These are phyloP conservation scores for Psilocybe tampanensis DNA, from an alignment of 768 basidiomycete genomes.

Conservation along the genomic window DNA sequence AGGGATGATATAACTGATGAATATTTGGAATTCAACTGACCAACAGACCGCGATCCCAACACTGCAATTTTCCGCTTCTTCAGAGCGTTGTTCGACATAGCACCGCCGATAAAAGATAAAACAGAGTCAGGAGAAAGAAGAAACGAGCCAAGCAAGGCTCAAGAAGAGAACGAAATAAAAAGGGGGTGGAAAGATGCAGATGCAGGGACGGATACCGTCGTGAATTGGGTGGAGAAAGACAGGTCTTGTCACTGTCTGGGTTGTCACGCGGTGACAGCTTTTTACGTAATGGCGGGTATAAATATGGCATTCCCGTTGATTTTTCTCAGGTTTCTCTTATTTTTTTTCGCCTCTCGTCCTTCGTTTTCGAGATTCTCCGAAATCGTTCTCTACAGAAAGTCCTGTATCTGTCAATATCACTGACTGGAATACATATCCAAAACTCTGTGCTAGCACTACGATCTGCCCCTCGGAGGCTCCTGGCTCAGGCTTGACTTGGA, in stretches of 20 bases:
- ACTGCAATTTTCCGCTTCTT: constrained; percentile 91
- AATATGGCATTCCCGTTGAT: background rate
- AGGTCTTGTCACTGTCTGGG: constrained; percentile 4
- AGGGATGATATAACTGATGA: background rate
- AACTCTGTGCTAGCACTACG: too few relatives aligned
- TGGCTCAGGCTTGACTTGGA: too few relatives aligned
- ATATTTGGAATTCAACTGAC: constrained; percentile 43
- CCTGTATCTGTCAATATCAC: too few relatives aligned
- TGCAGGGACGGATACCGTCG: constrained; percentile 11
- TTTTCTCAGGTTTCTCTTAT: background rate
- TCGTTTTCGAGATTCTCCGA: too few relatives aligned
- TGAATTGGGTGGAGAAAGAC: constrained; percentile 9
- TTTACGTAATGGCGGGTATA: background rate
- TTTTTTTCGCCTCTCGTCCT: too few relatives aligned
- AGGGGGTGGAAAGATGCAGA: background rate
- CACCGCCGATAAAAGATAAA: background rate
- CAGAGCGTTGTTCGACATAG: constrained; percentile 35
- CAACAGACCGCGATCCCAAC: constrained; percentile 88
- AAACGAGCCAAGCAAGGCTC: too few relatives aligned
- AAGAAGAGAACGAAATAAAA: constrained; percentile 4
- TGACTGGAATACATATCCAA: too few relatives aligned
- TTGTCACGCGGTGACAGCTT: background rate
- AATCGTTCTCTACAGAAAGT: too few relatives aligned
- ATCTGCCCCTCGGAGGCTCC: too few relatives aligned
- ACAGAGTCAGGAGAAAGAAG: background rate